These are phyloP conservation scores for Ceratocystis smalleyi DNA, from an alignment of 2,329 filamentous ascomycete genomes.

Conservation along the genomic window DNA sequence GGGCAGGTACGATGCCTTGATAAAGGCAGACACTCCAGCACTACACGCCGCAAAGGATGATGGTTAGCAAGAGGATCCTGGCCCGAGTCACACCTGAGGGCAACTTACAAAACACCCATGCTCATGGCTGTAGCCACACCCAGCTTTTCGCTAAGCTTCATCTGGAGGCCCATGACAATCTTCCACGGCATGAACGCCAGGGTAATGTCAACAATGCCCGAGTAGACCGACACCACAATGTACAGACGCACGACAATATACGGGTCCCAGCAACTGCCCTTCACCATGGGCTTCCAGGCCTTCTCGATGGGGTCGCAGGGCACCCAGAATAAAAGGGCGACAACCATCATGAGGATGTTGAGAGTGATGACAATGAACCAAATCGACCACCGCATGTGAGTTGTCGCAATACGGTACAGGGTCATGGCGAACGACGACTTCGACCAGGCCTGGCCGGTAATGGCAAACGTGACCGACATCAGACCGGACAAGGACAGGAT, in stretches of 20 bases:
- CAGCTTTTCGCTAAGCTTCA: slow-evolving; percentile 22
- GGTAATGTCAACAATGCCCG: slow-evolving; percentile 18
- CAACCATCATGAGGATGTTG: slow-evolving; percentile 20
- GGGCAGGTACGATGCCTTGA: slow-evolving; percentile 8
- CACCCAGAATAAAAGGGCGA: slow-evolving; percentile 21
- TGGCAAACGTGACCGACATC: slow-evolving; percentile 11
- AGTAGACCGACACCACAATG: slow-evolving; percentile 15
- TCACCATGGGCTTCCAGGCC: slow-evolving; percentile 18
- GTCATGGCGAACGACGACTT: slow-evolving; percentile 21
- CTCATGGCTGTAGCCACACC: slow-evolving; percentile 21
- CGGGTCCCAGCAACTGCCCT: slow-evolving; percentile 20
- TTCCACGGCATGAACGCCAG: slow-evolving; percentile 21
- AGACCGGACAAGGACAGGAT: slow-evolving; percentile 9
- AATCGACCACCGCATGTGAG: slow-evolving; percentile 20
- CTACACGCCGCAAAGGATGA: neutral
- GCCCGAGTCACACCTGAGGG: neutral
- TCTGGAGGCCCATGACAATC: slow-evolving; percentile 21
- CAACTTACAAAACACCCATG: slow-evolving; percentile 21
- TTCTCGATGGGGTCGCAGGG: slow-evolving; percentile 21
- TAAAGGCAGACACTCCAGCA: slow-evolving; percentile 14
- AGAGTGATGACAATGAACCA: slow-evolving; percentile 21
- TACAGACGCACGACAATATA: slow-evolving; percentile 11
- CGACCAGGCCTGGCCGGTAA: slow-evolving; percentile 16
- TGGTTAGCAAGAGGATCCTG: neutral
- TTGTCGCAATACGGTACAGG: slow-evolving; percentile 21